Evolutionary conservation across 495 filamentous ascomycete species (phyloP).

Genomic region (Bacidia gigantensis): DNA sequence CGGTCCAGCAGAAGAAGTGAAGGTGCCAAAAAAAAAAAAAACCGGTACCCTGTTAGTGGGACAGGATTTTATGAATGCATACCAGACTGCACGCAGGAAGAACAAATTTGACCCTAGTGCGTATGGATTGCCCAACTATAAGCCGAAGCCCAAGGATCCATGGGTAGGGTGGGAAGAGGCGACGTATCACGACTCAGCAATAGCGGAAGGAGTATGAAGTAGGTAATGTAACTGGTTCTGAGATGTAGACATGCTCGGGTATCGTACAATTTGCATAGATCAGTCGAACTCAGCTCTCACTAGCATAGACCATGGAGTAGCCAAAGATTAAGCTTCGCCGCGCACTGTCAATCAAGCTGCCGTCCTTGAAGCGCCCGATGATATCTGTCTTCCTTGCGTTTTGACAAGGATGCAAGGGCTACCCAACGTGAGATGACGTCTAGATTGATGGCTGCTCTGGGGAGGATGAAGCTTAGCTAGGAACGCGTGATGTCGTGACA

Average conservation of each 20-base stretch:
- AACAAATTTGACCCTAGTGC: not conserved
- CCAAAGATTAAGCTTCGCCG: too few species aligned
- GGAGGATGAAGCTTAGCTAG: not conserved
- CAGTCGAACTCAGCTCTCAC: not conserved
- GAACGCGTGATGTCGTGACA: not conserved
- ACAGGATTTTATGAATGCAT: constrained; percentile 12
- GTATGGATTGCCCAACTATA: not conserved
- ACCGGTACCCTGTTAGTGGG: constrained; percentile 4
- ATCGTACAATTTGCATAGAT: not conserved
- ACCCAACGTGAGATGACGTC: not conserved
- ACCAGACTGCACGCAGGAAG: not conserved
- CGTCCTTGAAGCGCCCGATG: too few species aligned
- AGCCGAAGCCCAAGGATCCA: not conserved
- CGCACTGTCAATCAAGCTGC: too few species aligned
- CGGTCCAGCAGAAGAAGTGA: constrained; percentile 3
- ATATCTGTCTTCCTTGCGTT: too few species aligned
- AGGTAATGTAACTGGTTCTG: not conserved
- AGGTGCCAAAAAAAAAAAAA: not conserved
- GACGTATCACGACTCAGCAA: not conserved
- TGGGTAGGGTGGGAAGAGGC: not conserved
- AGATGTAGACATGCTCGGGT: not conserved
- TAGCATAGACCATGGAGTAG: too few species aligned
- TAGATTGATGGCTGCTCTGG: not conserved
- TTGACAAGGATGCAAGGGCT: too few species aligned
- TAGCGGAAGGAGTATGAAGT: not conserved